Evolutionary conservation across 1,284 basidiomycete genomes (phyloP).

Genomic region (Boletus mariae): DNA sequence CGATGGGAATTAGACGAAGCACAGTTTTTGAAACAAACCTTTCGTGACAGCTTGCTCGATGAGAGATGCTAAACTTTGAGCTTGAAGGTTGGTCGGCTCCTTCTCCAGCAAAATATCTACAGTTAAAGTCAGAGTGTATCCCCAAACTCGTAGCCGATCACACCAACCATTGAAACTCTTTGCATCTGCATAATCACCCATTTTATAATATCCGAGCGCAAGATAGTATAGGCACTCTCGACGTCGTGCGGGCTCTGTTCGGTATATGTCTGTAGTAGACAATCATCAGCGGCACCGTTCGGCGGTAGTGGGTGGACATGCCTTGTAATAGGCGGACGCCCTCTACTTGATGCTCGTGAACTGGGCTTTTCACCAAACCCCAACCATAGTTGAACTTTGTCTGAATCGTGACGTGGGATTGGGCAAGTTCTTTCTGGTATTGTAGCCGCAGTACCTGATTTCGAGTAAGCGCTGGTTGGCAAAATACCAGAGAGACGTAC

Average conservation of each 20-base stretch:
- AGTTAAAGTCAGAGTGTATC: conserved; percentile 2
- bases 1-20: background rate
- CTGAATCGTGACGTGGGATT: conserved; percentile 88
- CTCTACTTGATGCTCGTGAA: conserved; percentile 81
- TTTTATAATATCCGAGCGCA: conserved; percentile 94
- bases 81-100: conserved; percentile 94
- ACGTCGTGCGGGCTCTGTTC: conserved; percentile 81
- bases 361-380: conserved; percentile 90
- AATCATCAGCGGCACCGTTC: conserved; percentile 4
- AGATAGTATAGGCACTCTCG: conserved; percentile 98
- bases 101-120: conserved; percentile 85
- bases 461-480: conserved; percentile 1
- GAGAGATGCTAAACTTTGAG: conserved; percentile 78
- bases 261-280: conserved; percentile 74
- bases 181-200: conserved; percentile 93
- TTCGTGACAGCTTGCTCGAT: conserved; percentile 87
- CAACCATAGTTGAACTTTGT: conserved; percentile 99
- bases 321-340: conserved; percentile 92
- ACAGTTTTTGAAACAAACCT: conserved; percentile 47
- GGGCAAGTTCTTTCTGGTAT: conserved; percentile 83
- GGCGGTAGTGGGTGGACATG: conserved; percentile 24
- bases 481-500: conserved; percentile 38
- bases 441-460: conserved; percentile 77
- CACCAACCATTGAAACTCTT: conserved; percentile 86
- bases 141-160: background rate